Conservation (phyloP, 768 basidiomycete genomes). For the Chlorophyllum brunneum region DNA sequence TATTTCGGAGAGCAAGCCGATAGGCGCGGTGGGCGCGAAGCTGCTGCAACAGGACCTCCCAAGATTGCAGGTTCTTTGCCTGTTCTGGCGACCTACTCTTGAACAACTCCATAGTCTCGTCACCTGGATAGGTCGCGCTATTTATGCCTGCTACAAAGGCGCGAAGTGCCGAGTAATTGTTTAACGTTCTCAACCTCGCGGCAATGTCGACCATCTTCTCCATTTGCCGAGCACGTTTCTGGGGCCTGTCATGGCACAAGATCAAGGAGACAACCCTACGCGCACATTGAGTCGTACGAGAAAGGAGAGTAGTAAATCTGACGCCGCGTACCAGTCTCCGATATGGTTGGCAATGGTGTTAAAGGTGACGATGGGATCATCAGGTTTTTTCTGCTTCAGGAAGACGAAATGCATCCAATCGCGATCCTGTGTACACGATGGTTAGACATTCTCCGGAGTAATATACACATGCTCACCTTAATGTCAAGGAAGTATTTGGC, state of each 20-base stretch:
- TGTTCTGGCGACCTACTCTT: conserved; percentile 60
- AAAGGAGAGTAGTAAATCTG: not conserved
- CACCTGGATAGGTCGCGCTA: conserved; percentile 72
- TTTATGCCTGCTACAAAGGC: conserved; percentile 95
- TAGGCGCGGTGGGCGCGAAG: conserved; percentile 87
- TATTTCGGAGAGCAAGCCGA: conserved; percentile 80
- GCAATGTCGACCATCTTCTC: conserved; percentile 89
- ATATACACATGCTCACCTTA: conserved; percentile 44
- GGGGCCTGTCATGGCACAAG: conserved; percentile 78
- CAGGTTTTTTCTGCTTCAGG: conserved; percentile 61
- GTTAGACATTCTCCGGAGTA: conserved; percentile 11
- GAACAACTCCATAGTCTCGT: conserved; percentile 73
- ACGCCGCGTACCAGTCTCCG: conserved; percentile 65
- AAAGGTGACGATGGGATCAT: conserved; percentile 72
- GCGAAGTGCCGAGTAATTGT: conserved; percentile 92
- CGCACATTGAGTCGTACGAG: not conserved
- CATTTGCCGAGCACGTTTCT: conserved; percentile 72
- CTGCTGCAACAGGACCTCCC: conserved; percentile 81
- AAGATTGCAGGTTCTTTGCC: conserved; percentile 75
- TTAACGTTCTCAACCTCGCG: conserved; percentile 69
- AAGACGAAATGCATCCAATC: conserved; percentile 84
- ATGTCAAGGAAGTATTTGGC: conserved; percentile 70
- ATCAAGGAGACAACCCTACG: conserved; percentile 93
- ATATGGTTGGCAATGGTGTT: conserved; percentile 79
- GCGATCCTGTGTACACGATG: conserved; percentile 50